These are phyloP conservation scores for Claviceps humidiphila DNA, from an alignment of 2,329 filamentous ascomycete genomes.

Conservation along the genomic window DNA sequence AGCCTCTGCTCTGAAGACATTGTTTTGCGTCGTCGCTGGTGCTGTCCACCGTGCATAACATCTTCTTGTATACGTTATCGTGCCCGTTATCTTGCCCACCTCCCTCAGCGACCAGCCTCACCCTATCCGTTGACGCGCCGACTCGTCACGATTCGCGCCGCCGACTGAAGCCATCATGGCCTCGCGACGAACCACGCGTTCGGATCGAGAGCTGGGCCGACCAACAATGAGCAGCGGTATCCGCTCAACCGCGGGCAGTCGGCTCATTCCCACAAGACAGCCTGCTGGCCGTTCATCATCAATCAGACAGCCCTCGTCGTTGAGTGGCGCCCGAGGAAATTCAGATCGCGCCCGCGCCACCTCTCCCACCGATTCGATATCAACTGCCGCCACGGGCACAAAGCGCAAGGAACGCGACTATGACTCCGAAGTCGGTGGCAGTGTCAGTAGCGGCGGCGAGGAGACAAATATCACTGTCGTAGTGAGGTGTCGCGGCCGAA, in stretches of 20 bases:
- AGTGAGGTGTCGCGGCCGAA: slow-evolving; percentile 84
- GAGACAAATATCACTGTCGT: slow-evolving; percentile 98
- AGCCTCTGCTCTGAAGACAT: background rate
- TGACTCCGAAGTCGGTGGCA: slow-evolving; percentile 40
- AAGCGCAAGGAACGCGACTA: slow-evolving; percentile 86
- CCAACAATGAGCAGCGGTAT: slow-evolving; percentile 3
- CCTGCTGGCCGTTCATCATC: slow-evolving; percentile 2
- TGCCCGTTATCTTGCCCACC: background rate
- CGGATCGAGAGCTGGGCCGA: slow-evolving; percentile 6
- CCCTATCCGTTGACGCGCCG: background rate
- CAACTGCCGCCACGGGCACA: slow-evolving; percentile 37
- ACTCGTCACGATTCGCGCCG: background rate
- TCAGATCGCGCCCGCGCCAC: slow-evolving; percentile 5
- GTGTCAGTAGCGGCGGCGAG: slow-evolving; percentile 32
- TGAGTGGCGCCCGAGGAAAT: slow-evolving; percentile 1
- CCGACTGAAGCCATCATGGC: slow-evolving; percentile 5
- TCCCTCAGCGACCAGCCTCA: background rate
- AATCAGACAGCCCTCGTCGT: slow-evolving; percentile 1
- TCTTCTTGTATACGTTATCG: background rate
- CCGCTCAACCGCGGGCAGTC: slow-evolving; percentile 2
- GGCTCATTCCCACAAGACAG: slow-evolving; percentile 2
- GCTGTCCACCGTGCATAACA: background rate
- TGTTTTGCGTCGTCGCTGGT: background rate
- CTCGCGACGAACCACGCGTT: slow-evolving; percentile 7
- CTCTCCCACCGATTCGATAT: slow-evolving; percentile 55